Percentiles rank a stretch among this genome's conserved stretches.
phyloP scores from a whole-genome alignment of 768 basidiomycete species.

The Pisolithus tinctorius region DNA sequence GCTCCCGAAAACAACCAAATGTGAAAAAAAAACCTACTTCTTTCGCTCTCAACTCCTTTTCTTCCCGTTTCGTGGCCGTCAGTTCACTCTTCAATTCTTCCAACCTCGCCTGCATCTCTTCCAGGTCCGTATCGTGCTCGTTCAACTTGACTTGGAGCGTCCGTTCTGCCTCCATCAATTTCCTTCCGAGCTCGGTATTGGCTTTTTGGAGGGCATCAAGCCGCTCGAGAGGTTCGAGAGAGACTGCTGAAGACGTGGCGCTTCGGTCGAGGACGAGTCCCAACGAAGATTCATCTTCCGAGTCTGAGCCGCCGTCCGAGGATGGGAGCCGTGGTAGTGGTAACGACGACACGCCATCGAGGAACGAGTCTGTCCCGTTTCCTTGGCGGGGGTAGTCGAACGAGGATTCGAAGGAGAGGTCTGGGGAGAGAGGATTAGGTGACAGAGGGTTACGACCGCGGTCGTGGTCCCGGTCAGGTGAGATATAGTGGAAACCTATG shows the following conservation, averaged over 20 bases:
- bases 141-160: constrained; percentile 56
- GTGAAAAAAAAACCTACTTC: constrained; percentile 46
- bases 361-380: constrained; percentile 33
- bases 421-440: constrained; percentile 31
- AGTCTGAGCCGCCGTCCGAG: constrained; percentile 41
- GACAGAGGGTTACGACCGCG: constrained; percentile 16
- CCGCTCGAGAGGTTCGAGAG: constrained; percentile 66
- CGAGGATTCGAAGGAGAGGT: constrained; percentile 23
- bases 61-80: constrained; percentile 75
- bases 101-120: constrained; percentile 67
- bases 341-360: constrained; percentile 43
- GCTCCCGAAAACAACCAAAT: constrained; percentile 2
- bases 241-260: constrained; percentile 54
- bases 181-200: constrained; percentile 70
- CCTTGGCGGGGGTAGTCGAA: constrained; percentile 32
- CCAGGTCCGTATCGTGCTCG: constrained; percentile 79
- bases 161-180: constrained; percentile 68
- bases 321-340: constrained; percentile 47
- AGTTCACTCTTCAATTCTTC: constrained; percentile 79
- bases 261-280: constrained; percentile 59
- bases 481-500: constrained; percentile 36
- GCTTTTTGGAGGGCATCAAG: constrained; percentile 66
- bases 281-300: constrained; percentile 43
- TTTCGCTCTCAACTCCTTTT: constrained; percentile 85
- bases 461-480: constrained; percentile 30